Conservation (phyloP, 1,139 yeast species). For the Nakaseomyces sp. region DNA sequence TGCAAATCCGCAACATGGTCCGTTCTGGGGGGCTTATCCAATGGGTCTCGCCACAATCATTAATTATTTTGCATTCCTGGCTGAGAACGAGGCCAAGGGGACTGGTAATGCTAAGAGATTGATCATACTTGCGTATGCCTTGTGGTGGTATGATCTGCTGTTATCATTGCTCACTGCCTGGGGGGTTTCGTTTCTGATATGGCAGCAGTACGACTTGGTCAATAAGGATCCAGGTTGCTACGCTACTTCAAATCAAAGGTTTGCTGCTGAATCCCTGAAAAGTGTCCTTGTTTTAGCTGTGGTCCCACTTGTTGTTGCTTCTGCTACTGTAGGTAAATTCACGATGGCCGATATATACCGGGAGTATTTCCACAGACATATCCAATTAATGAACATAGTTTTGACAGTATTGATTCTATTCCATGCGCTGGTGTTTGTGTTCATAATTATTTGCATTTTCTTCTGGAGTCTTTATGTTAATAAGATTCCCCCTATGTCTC, state of each 20-base stretch:
- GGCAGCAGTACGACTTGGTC: conserved; percentile 26
- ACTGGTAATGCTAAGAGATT: conserved; percentile 24
- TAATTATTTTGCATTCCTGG: conserved; percentile 39
- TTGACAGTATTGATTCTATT: conserved; percentile 56
- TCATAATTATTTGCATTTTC: conserved; percentile 48
- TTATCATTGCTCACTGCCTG: conserved; percentile 51
- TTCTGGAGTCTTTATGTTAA: conserved; percentile 48
- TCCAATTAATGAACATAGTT: conserved; percentile 43
- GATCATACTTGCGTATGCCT: conserved; percentile 41
- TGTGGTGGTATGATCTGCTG: conserved; percentile 62
- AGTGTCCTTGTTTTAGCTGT: conserved; percentile 46
- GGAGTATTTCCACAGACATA: conserved; percentile 33
- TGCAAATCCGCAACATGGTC: conserved; percentile 39
- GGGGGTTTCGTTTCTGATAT: conserved; percentile 41
- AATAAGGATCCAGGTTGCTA: conserved; percentile 6
- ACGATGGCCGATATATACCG: conserved; percentile 35
- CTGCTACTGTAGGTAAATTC: conserved; percentile 57
- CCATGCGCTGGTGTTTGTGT: conserved; percentile 55
- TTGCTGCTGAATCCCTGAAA: conserved; percentile 16
- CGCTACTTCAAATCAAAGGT: conserved; percentile 9
- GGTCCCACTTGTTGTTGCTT: conserved; percentile 66
- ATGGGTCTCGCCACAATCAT: conserved; percentile 70
- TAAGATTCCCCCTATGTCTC: conserved; percentile 46
- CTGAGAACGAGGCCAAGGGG: conserved; percentile 26
- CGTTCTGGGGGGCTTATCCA: conserved; percentile 66